Base-by-base conservation (phyloP, 139 green algal species). In the Micractinium sp. region DNA sequence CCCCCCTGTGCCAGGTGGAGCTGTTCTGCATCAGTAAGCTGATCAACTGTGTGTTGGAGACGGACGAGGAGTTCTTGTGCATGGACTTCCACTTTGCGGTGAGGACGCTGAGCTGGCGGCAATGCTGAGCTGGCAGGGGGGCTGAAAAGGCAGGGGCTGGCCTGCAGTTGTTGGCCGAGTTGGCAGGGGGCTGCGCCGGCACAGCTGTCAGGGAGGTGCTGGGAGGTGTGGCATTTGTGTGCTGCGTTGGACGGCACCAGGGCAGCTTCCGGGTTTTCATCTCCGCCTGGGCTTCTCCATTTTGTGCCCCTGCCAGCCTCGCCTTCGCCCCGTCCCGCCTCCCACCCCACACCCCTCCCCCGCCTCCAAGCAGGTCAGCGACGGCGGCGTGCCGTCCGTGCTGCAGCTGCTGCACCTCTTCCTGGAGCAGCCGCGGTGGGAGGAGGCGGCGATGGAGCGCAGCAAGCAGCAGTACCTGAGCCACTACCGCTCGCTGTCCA, bases 21-120 rank as follows among this genome's bases (percentile, higher is more conserved):
- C 94, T 98, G 56, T 99, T 99, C 90, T 99, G 97, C 89, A 95
- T 99, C 73, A 91, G 91, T 87, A 97, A 97, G 85, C 94, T 99
- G 71, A 96, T 99, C 85, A 98, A 98, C 93, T 99, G 95, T 93
- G 89, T 96, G 88, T 90, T 99, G 88, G 98, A 99, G 89, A 92
- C 95, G 35, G 96, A 98, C 91, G 97, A 99, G 88, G 98, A 99
- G 94, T 99, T 98, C 89, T 85, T 99, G 33, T 94, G 95, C 90
- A 96, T 99, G 92, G 97, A 99, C 94, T 95, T 98, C 88, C 96
- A 98, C 92, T 99, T 99, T 90, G 90, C 95, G 1, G 92, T 96
- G 23, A 87, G 90, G 2, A 81, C 38, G 71, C 5, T 56, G 47
- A 56, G 47, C 47, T 56, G 47, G 47, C 47, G 47, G 33, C 35